Percentiles rank a stretch among this genome's conserved stretches.
These are phyloP conservation scores for Boletus pseudo-olivaceus DNA, from an alignment of 768 basidiomycete genomes.

Conservation along the genomic window DNA sequence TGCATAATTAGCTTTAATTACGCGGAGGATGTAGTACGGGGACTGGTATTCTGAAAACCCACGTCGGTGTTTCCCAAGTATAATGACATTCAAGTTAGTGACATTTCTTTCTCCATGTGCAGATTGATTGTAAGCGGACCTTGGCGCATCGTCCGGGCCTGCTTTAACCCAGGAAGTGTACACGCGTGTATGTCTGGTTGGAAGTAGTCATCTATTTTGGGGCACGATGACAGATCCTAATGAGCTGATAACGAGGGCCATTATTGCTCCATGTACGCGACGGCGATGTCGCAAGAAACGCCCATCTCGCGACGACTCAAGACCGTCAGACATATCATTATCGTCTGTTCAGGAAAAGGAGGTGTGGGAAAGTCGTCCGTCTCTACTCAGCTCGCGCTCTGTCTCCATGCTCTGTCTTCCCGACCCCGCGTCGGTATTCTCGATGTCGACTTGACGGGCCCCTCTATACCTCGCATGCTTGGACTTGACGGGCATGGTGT, in stretches of 20 bases:
- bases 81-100: conserved; percentile 1
- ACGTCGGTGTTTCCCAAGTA: neutral
- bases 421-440: conserved; percentile 79
- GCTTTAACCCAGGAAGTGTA: too few species aligned
- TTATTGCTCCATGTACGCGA: neutral
- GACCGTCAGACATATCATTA: conserved; percentile 78
- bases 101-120: too few species aligned
- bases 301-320: conserved; percentile 70
- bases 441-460: conserved; percentile 91
- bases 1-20: neutral
- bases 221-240: neutral
- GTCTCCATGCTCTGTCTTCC: conserved; percentile 68
- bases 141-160: too few species aligned
- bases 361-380: conserved; percentile 99
- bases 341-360: conserved; percentile 95
- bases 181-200: too few species aligned
- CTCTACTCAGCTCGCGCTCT: conserved; percentile 86
- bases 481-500: conserved; percentile 84
- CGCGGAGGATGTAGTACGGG: neutral
- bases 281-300: conserved; percentile 39
- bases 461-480: conserved; percentile 93
- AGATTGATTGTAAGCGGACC: too few species aligned
- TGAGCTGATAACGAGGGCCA: neutral
- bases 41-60: neutral
- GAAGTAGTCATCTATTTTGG: neutral